Base-by-base conservation (phyloP, 1,284 basidiomycete genomes). In the Cutaneotrichosporon mucoides region DNA sequence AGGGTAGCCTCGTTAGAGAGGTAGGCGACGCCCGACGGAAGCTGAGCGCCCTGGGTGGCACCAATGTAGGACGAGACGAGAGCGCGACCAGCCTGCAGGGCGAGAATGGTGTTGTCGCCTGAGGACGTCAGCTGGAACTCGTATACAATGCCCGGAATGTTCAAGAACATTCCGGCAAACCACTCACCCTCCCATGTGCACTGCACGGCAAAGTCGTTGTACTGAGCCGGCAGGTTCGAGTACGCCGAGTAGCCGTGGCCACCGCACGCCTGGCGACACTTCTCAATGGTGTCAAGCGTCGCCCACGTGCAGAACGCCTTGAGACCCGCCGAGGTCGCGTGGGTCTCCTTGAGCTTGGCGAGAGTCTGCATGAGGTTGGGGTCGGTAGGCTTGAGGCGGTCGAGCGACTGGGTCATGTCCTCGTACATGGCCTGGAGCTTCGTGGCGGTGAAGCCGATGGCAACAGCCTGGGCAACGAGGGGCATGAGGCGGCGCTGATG, bases 251-350 rank as follows among this genome's bases (percentile, higher is more conserved):
- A 84, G 6, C 83, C 83, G 68, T 84, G 83, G 5, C 83, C 83
- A 62, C 83, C 83, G 59, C 80, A 81, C n/a, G 80, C 72, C 72
- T 83, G 79, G 53, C 83, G 73, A 61, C 82, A 82, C 56, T 80
- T 81, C 68, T 84, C 83, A 56, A 84, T 84, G 15, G 81, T 81
- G 62, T 83, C 81, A 52, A 84, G 76, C 50, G 80, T 81, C 7
- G 78, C 79, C 83, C 83, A 84, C 6, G 83, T 84, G 70, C 82
- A 84, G 78, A 84, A 84, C 13, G 83, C 83, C 76, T 84, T 84
- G 55, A 84, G 74, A 38, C 83, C 83, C 2, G 83, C 82, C 35
- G 81, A 82, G 4, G 83, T 83, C 1, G 82, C 80, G 68, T 84
- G 83, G 3, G 82, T 83, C 71, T 84, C 82, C 73, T 84, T 84